Evolutionary conservation across 352 stramenopile genomes (phyloP).

Genomic region (Peronosclerospora sorghi): DNA sequence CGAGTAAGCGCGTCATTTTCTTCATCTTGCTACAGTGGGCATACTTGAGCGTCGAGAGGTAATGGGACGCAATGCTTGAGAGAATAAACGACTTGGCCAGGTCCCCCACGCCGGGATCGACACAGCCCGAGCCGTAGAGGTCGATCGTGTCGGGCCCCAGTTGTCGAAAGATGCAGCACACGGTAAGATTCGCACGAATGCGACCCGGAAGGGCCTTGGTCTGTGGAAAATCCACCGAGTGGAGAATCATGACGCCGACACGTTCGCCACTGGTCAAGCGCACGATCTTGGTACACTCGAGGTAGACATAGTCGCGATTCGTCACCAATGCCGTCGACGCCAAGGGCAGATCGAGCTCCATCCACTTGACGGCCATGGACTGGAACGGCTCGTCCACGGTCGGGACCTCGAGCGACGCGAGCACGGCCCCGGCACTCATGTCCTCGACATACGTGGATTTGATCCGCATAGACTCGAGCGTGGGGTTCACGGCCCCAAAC

Average conservation of each 20-base stretch:
- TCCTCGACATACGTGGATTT: slow-evolving; percentile 36
- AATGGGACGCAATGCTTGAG: slow-evolving; percentile 10
- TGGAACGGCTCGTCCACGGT: slow-evolving; percentile 39
- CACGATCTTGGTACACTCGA: slow-evolving; percentile 32
- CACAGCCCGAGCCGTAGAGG: slow-evolving; percentile 26
- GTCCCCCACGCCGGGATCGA: slow-evolving; percentile 18
- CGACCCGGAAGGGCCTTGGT: slow-evolving; percentile 24
- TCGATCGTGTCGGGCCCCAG: slow-evolving; percentile 28
- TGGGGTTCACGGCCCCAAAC: slow-evolving; percentile 27
- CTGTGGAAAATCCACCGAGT: slow-evolving; percentile 35
- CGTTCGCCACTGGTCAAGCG: slow-evolving; percentile 20
- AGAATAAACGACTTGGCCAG: slow-evolving; percentile 20
- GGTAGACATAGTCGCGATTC: slow-evolving; percentile 36
- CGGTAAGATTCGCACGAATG: slow-evolving; percentile 35
- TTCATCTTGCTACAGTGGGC: slow-evolving; percentile 30
- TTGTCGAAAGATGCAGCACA: slow-evolving; percentile 46
- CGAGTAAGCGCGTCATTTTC: slow-evolving; percentile 21
- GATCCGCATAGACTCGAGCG: slow-evolving; percentile 26
- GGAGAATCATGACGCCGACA: slow-evolving; percentile 34
- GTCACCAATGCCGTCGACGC: slow-evolving; percentile 15
- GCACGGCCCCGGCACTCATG: slow-evolving; percentile 26
- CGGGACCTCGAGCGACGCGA: slow-evolving; percentile 27
- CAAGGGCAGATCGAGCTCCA: slow-evolving; percentile 25
- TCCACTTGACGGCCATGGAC: slow-evolving; percentile 25
- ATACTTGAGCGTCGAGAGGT: slow-evolving; percentile 22